phyloP scores from a whole-genome alignment of 208 protist genomes.

The Tetramitus jugosus region DNA sequence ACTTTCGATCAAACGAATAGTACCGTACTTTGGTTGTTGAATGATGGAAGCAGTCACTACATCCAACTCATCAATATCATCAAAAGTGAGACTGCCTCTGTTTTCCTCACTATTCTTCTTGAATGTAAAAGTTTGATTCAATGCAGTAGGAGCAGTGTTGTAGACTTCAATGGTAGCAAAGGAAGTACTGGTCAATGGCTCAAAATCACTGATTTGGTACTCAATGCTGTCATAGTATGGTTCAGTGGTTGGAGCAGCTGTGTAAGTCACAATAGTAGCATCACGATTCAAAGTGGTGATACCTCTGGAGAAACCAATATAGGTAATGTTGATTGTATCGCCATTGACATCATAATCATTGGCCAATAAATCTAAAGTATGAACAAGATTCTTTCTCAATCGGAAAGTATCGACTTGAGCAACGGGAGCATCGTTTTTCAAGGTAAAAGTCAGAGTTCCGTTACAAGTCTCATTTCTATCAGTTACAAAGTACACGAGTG shows the following conservation, averaged over 20 bases:
- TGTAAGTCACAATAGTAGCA: too few species aligned
- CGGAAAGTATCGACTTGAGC: background rate
- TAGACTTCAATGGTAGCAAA: background rate
- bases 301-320: background rate
- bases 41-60: too few species aligned
- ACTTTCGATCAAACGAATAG: too few species aligned
- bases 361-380: background rate
- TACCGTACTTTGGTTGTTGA: too few species aligned
- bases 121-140: background rate
- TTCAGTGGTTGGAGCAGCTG: too few species aligned
- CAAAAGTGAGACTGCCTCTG: too few species aligned
- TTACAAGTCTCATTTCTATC: background rate
- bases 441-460: background rate
- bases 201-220: background rate
- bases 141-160: background rate
- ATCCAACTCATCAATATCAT: too few species aligned
- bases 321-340: background rate
- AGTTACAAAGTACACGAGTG: background rate
- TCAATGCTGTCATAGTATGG: background rate
- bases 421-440: background rate
- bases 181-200: background rate
- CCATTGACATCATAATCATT: background rate
- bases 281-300: background rate
- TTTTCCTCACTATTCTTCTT: background rate
- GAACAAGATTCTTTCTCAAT: background rate